A percentile compares a stretch with the other conserved stretches of the same genome.
Evolutionary conservation across 305 asterid species (phyloP).

Genomic region (Solanum hybrid): DNA sequence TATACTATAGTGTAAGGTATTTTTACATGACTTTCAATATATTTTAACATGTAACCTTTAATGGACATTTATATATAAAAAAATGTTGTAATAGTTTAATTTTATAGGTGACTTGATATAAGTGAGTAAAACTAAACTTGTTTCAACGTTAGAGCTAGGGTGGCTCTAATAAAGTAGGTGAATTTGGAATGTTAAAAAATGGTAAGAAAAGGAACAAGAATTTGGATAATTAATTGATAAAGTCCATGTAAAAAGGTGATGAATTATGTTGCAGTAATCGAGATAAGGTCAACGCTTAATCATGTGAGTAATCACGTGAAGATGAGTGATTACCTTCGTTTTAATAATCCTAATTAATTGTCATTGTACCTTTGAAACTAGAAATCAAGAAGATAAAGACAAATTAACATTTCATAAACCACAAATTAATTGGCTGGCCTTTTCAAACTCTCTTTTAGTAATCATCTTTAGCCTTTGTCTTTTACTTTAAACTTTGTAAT

Average conservation of each 20-base stretch:
- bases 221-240: neutral
- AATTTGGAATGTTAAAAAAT: neutral
- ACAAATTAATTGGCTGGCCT: neutral
- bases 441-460: neutral
- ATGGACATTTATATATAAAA: neutral
- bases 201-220: neutral
- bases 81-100: neutral
- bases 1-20: too few relatives aligned
- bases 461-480: neutral
- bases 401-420: neutral
- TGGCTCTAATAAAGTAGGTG: neutral
- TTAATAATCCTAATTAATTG: neutral
- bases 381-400: neutral
- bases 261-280: neutral
- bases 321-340: neutral
- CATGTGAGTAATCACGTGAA: conserved; percentile 4
- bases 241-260: neutral
- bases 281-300: neutral
- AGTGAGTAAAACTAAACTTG: neutral
- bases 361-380: neutral
- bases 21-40: too few relatives aligned
- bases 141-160: neutral
- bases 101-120: neutral
- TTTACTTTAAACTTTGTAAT: neutral
- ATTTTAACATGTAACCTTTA: neutral